Percentiles rank a stretch among this genome's conserved stretches.
Conservation (phyloP, 352 stramenopile species). For the Ochromonadaceae sp. region DNA sequence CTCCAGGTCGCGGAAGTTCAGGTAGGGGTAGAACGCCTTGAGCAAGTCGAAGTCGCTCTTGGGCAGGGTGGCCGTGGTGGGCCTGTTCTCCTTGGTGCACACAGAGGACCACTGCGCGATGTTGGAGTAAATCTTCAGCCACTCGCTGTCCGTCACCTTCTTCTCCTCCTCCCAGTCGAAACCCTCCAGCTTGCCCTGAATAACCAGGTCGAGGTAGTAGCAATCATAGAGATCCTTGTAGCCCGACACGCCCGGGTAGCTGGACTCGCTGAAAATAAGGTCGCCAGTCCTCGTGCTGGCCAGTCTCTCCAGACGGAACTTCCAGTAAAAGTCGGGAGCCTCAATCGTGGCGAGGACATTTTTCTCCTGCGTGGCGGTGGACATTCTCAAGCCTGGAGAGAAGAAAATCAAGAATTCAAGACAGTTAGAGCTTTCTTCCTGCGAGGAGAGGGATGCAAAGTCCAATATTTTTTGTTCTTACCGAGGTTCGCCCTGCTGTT, state of each 20-base stretch:
- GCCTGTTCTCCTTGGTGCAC: background rate
- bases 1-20: background rate
- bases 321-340: constrained; percentile 11
- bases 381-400: too few relatives aligned
- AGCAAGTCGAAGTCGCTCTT: background rate
- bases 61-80: background rate
- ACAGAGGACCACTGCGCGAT: background rate
- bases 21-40: background rate
- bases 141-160: background rate
- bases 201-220: constrained; percentile 5
- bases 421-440: too few relatives aligned
- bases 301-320: constrained; percentile 1
- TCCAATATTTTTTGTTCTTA: too few relatives aligned
- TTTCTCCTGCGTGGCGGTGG: too few relatives aligned
- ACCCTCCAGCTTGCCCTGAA: constrained; percentile 8
- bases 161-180: background rate
- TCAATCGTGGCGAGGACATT: background rate
- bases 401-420: too few relatives aligned
- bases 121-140: background rate
- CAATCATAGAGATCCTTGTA: background rate
- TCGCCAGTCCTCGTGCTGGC: background rate
- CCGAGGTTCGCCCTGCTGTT: too few relatives aligned
- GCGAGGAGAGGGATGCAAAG: too few relatives aligned
- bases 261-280: background rate
- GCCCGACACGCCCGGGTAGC: background rate